Base-by-base conservation (phyloP, 345 rosid species). In the Euphorbia lathyris region DNA sequence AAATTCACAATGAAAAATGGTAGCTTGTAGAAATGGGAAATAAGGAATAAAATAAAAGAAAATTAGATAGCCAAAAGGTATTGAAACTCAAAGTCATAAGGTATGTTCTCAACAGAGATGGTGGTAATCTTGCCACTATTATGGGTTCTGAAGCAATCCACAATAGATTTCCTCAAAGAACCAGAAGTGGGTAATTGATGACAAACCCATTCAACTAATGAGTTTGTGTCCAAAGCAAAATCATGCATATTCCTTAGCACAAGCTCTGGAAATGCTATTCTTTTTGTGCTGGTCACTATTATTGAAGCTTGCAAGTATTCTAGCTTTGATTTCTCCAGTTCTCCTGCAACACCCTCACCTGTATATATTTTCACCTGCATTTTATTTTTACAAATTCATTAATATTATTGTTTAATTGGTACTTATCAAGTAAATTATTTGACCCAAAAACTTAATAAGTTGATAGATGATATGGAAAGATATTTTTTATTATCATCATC, bases 231-330 rank as follows among this genome's bases (percentile, higher is more conserved):
- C 67, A 58, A 51, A 7, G 88, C 83, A 56, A 89, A 91, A 75
- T 90, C 96, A 3, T 27, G 52, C 58, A 81, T 71, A 75, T 88
- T 88, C 48, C 86, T 74, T 3, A 88, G 80, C 65, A 91, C 73
- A 56, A 88, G 97, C 72, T 91, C 93, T 0, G 97, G 97, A 36
- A 94, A 68, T n/a, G 84, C 87, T 17, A 94, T 85, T 64, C 82
- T 85, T 72, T 88, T 90, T n/a, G 87, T 72, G 77, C 61, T 74
- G 0, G 88, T 91, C 63, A 91, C 93, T 23, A 84, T 83, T 6
- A 87, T 72, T 2, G 98, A 88, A 0, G 98, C 97, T 74, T 91
- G 97, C 48, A 94, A 73, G 74, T 91, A 91, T 77, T 94, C 98
- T 43, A 91, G 82, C 78, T 94, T 94, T 23, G 97, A 82, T 66